Conservation (phyloP, 1,284 basidiomycete genomes). For the Sanghuangporus baumii region DNA sequence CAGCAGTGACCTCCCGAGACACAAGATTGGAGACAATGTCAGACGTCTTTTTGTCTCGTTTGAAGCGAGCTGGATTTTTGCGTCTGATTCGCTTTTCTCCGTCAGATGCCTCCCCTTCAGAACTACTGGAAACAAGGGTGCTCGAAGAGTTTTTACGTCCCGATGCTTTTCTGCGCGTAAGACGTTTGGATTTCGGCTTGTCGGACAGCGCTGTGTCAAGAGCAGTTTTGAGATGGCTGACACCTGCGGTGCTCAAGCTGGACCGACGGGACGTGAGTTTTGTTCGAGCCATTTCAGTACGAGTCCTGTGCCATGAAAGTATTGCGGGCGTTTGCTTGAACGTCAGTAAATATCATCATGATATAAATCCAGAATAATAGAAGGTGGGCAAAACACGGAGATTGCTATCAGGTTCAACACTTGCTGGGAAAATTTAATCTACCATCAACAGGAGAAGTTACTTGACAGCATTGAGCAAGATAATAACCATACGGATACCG, state of each 20-base stretch:
- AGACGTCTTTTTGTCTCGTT: background rate
- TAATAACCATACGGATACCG: background rate
- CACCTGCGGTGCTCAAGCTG: background rate
- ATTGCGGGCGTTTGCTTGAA: too few relatives aligned
- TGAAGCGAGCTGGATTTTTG: background rate
- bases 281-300: background rate
- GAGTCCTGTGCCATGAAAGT: background rate
- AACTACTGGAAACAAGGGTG: background rate
- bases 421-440: background rate
- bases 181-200: background rate
- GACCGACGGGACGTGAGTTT: slow-evolving; percentile 6
- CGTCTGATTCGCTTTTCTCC: background rate
- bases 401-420: background rate
- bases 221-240: background rate
- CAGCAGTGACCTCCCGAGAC: slow-evolving; percentile 9
- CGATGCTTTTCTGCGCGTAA: background rate
- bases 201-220: background rate
- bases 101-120: background rate
- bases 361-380: background rate
- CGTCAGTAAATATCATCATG: too few relatives aligned
- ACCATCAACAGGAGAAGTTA: background rate
- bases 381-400: background rate
- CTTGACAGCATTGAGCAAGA: background rate
- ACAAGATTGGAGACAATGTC: background rate
- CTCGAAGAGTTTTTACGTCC: background rate